Conservation (phyloP, 1,139 yeast species). For the Arxiozyma telluris region DNA sequence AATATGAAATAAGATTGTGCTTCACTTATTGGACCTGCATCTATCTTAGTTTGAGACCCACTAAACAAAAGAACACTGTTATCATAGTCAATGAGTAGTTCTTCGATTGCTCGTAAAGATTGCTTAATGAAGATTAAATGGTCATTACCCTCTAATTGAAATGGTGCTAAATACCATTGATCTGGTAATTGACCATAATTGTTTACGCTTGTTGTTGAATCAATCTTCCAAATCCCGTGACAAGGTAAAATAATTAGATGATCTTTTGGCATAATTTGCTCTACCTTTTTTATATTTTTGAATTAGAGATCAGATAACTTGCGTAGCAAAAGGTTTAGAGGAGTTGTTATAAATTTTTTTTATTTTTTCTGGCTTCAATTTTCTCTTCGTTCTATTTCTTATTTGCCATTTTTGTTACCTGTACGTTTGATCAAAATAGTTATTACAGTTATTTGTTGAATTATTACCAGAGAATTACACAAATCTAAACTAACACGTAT, state of each 20-base stretch:
- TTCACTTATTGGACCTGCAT: constrained; percentile 50
- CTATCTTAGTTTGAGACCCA: constrained; percentile 63
- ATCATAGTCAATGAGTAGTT: constrained; percentile 30
- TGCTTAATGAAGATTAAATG: constrained; percentile 63
- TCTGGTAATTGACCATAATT: constrained; percentile 36
- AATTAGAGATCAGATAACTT: background rate
- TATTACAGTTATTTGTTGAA: background rate
- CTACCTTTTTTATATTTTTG: too few species aligned
- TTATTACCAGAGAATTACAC: too few species aligned
- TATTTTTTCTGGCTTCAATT: background rate
- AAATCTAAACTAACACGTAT: background rate
- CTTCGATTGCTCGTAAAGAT: constrained; percentile 34
- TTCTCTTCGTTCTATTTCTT: background rate
- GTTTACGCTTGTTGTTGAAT: constrained; percentile 17
- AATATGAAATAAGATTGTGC: constrained; percentile 44
- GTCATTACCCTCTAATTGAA: constrained; percentile 62
- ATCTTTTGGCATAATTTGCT: background rate
- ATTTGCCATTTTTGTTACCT: background rate
- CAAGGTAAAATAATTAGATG: constrained; percentile 55
- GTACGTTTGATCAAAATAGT: background rate
- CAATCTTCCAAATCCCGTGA: constrained; percentile 52
- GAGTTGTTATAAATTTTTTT: background rate
- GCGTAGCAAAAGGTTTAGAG: background rate
- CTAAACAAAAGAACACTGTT: constrained; percentile 42
- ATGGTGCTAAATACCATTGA: constrained; percentile 60